phyloP scores from a whole-genome alignment of 352 stramenopile species.

The Phytophthora litchii region DNA sequence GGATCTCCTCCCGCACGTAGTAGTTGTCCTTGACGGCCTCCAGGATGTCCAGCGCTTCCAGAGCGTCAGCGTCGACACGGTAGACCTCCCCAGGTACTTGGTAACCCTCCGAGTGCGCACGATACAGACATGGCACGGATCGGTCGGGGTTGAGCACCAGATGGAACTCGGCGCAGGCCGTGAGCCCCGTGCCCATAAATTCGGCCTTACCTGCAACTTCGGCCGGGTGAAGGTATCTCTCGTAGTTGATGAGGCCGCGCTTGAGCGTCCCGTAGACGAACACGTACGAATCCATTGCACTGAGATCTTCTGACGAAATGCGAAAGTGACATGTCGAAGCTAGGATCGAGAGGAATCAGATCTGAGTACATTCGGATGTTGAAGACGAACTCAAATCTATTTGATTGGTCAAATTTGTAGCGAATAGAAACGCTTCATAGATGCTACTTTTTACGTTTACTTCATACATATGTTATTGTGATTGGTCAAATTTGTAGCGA shows the following conservation, averaged over 20 bases:
- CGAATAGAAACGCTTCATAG: too few species aligned
- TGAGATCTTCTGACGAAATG: constrained; percentile 18
- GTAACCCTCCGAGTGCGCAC: constrained; percentile 45
- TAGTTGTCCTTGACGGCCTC: constrained; percentile 73
- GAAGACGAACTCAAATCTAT: too few species aligned
- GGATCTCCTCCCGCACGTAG: constrained; percentile 70
- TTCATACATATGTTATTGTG: too few species aligned
- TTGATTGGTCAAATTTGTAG: too few species aligned
- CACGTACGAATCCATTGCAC: constrained; percentile 52
- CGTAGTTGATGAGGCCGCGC: constrained; percentile 72
- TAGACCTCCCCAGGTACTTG: constrained; percentile 67
- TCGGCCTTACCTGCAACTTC: constrained; percentile 51
- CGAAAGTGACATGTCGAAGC: constrained; percentile 10
- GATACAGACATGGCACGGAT: constrained; percentile 65
- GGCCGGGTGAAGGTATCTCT: constrained; percentile 63
- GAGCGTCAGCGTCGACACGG: constrained; percentile 54
- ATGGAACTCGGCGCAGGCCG: constrained; percentile 47
- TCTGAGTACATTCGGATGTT: constrained; percentile 2
- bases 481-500: too few species aligned
- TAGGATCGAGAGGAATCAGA: constrained; percentile 1
- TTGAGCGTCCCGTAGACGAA: constrained; percentile 86
- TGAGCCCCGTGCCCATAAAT: constrained; percentile 55
- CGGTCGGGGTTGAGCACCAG: constrained; percentile 66
- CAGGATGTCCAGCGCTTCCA: constrained; percentile 72
- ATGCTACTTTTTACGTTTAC: too few species aligned